A percentile compares a stretch with the other conserved stretches of the same genome.
Evolutionary conservation across 2,329 filamentous ascomycete species (phyloP).

Genomic region (Chaetomiaceae sp.): DNA sequence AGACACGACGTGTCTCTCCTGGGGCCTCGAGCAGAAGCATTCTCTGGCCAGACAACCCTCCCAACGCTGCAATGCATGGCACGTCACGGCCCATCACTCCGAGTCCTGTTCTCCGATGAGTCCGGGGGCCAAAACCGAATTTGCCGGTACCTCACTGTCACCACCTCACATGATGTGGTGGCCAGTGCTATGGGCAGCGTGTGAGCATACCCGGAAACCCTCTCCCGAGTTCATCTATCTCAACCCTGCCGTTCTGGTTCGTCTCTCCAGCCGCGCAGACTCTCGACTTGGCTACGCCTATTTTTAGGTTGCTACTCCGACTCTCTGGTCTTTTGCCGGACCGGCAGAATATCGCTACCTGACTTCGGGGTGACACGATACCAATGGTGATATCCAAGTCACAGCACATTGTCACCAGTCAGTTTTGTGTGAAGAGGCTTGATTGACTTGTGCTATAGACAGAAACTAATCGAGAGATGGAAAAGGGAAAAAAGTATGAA

Average conservation of each 20-base stretch:
- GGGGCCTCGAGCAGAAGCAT: too few relatives aligned
- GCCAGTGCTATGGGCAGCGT: too few relatives aligned
- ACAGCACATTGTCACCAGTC: too few relatives aligned
- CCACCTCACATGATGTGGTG: not conserved
- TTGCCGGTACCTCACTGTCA: too few relatives aligned
- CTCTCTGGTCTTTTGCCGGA: slow-evolving; percentile 15
- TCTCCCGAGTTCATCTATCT: not conserved
- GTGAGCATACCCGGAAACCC: slow-evolving; percentile 14
- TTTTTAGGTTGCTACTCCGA: slow-evolving; percentile 13
- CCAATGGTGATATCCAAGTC: too few relatives aligned
- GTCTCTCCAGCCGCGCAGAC: not conserved
- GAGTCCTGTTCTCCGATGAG: too few relatives aligned
- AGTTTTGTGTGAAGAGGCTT: slow-evolving; percentile 26
- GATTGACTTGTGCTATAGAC: slow-evolving; percentile 30
- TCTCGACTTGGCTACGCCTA: slow-evolving; percentile 8
- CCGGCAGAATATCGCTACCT: slow-evolving; percentile 20
- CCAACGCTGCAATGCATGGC: too few relatives aligned
- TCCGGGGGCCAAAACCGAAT: too few relatives aligned
- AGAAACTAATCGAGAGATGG: slow-evolving; percentile 5
- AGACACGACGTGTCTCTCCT: too few relatives aligned
- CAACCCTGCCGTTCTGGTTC: slow-evolving; percentile 1
- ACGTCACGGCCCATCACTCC: too few relatives aligned
- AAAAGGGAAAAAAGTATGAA: slow-evolving; percentile 6
- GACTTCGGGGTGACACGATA: too few relatives aligned
- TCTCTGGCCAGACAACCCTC: too few relatives aligned